Percentiles rank a stretch among this genome's conserved stretches.
These are phyloP conservation scores for Smittium culicis DNA, from an alignment of 371 early-diverging fungal species.

Conservation along the genomic window DNA sequence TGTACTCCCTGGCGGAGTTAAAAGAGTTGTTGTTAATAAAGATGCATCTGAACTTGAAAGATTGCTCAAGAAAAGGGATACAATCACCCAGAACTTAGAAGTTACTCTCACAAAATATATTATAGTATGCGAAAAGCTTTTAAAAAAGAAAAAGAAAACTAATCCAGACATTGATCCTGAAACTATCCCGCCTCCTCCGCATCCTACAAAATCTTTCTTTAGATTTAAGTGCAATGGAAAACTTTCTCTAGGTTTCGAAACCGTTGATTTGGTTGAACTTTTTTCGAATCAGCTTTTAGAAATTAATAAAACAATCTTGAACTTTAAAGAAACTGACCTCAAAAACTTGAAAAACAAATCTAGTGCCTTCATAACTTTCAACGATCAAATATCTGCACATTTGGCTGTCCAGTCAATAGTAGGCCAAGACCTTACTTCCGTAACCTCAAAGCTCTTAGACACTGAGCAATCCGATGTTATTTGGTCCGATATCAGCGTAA, in stretches of 20 bases:
- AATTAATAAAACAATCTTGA: not conserved
- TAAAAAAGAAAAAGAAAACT: conserved; percentile 30
- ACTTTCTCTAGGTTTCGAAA: not conserved
- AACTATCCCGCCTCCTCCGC: not conserved
- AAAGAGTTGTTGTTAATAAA: conserved; percentile 51
- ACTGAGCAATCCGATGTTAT: conserved; percentile 63
- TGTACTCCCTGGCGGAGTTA: conserved; percentile 59
- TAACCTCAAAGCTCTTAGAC: conserved; percentile 49
- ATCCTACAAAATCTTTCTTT: not conserved
- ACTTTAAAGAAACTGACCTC: not conserved
- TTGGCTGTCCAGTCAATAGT: conserved; percentile 63
- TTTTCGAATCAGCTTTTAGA: not conserved
- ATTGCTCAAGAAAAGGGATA: conserved; percentile 40
- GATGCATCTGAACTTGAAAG: conserved; percentile 33
- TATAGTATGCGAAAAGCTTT: conserved; percentile 33
- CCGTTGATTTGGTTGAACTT: not conserved
- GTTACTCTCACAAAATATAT: conserved; percentile 35
- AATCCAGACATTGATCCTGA: not conserved
- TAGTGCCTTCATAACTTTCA: conserved; percentile 71
- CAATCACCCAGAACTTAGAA: conserved; percentile 38
- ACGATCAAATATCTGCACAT: conserved; percentile 62
- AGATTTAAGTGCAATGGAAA: not conserved
- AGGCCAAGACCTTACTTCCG: conserved; percentile 46
- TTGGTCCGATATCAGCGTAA: conserved; percentile 63
- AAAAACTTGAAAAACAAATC: conserved; percentile 26